These are phyloP conservation scores for Spergularia bocconei DNA, from an alignment of 148 eudicot genomes.

Conservation along the genomic window DNA sequence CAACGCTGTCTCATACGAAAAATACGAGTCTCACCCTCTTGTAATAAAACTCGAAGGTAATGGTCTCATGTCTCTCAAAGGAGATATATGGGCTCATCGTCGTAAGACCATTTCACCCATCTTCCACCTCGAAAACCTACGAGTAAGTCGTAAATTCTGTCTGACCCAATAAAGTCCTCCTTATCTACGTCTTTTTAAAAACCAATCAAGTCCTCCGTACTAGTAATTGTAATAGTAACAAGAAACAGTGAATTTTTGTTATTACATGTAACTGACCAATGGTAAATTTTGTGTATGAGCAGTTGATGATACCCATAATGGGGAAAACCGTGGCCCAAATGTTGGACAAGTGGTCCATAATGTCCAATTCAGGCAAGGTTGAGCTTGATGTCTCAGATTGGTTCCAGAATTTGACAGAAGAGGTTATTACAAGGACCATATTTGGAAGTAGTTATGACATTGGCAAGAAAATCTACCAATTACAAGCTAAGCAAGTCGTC, in stretches of 20 bases:
- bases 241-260: no score
- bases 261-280: constrained; percentile 3
- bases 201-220: no score
- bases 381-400: constrained; percentile 66
- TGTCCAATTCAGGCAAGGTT: constrained; percentile 40
- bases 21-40: constrained; percentile 63
- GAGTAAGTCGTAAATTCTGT: constrained; percentile 38
- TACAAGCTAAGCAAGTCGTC: constrained; percentile 55
- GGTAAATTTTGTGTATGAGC: constrained; percentile 19
- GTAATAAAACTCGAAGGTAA: constrained; percentile 72
- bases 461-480: constrained; percentile 50
- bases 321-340: constrained; percentile 50
- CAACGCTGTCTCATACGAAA: constrained; percentile 53
- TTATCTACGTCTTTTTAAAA: no score
- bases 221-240: no score
- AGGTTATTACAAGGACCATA: constrained; percentile 48
- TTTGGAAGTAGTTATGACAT: constrained; percentile 60
- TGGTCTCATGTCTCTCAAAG: constrained; percentile 67
- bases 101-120: constrained; percentile 66
- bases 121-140: constrained; percentile 68
- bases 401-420: constrained; percentile 50
- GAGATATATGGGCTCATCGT: constrained; percentile 71
- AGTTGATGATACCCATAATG: constrained; percentile 67
- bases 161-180: no score
- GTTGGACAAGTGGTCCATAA: constrained; percentile 54